These are phyloP conservation scores for Penicillium dipodomyicola DNA, from an alignment of 495 filamentous ascomycete species.

Conservation along the genomic window DNA sequence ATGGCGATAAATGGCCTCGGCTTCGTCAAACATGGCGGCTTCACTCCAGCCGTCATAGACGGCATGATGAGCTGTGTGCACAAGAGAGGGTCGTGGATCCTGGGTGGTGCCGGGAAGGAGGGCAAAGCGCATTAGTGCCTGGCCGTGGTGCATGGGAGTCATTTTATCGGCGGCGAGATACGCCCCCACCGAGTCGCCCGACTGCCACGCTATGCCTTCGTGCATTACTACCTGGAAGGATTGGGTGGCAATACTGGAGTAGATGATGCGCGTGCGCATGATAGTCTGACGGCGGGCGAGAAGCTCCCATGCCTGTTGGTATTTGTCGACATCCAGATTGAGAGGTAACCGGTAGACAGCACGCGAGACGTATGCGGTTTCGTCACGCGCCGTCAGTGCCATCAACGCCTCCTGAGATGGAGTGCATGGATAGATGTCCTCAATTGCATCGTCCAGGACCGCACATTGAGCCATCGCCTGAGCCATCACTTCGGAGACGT, in stretches of 20 bases:
- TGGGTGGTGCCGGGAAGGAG: constrained; percentile 21
- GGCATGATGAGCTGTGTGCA: constrained; percentile 25
- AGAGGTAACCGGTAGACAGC: constrained; percentile 1
- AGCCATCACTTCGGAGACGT: constrained; percentile 1
- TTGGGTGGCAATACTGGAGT: constrained; percentile 9
- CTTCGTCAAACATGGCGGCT: constrained; percentile 43
- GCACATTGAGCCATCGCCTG: constrained; percentile 7
- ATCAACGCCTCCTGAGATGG: constrained; percentile 37
- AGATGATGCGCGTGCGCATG: constrained; percentile 49
- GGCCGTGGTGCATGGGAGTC: constrained; percentile 42
- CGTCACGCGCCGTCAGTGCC: not conserved
- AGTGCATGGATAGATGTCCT: constrained; percentile 55
- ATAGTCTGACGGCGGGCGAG: constrained; percentile 33
- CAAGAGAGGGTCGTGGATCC: constrained; percentile 27
- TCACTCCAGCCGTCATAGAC: constrained; percentile 31
- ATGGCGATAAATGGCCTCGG: too few species aligned
- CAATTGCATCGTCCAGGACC: constrained; percentile 27
- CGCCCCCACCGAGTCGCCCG: constrained; percentile 40
- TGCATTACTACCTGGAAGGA: too few species aligned
- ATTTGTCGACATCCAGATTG: constrained; percentile 4
- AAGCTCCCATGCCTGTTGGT: constrained; percentile 2
- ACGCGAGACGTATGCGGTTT: not conserved
- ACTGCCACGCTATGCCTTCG: too few species aligned
- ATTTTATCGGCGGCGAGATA: constrained; percentile 32
- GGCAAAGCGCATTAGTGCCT: constrained; percentile 41